phyloP scores from a whole-genome alignment of 352 stramenopile species.

The Saprolegnia diclina region DNA sequence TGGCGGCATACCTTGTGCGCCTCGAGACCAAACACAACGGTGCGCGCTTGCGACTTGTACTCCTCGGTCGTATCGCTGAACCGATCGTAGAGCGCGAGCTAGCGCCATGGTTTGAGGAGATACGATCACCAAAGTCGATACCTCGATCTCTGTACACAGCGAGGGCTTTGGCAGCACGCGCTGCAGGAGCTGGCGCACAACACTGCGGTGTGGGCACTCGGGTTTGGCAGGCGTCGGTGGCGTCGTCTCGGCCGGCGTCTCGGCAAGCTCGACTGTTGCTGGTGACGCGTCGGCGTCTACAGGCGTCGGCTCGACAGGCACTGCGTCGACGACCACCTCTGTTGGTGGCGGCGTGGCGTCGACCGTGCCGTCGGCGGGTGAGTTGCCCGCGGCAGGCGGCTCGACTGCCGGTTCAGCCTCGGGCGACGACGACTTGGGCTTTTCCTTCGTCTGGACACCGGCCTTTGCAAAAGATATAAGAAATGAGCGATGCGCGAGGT shows the following conservation, averaged over 20 bases:
- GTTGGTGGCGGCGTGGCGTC: background rate
- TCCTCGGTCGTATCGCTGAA: constrained; percentile 75
- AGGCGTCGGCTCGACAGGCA: background rate
- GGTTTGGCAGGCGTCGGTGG: too few relatives aligned
- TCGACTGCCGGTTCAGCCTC: background rate
- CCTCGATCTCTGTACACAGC: constrained; percentile 17
- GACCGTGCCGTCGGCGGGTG: background rate
- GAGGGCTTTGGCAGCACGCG: background rate
- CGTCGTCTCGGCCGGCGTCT: too few relatives aligned
- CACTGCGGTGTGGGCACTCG: background rate
- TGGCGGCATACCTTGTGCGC: constrained; percentile 55
- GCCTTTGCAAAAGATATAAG: background rate
- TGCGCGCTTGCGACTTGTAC: constrained; percentile 65
- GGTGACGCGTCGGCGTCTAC: too few relatives aligned
- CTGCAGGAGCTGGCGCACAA: background rate
- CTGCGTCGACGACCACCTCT: background rate
- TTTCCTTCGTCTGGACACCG: background rate
- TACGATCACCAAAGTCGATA: background rate
- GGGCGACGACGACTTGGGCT: background rate
- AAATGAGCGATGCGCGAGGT: background rate
- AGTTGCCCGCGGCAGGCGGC: background rate
- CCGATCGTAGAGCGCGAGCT: constrained; percentile 50
- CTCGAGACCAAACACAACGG: constrained; percentile 75
- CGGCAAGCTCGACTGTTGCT: too few relatives aligned
- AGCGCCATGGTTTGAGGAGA: background rate